Conservation (phyloP, 202 grass and related monocot species). For the Miscanthus sacchariflorus region DNA sequence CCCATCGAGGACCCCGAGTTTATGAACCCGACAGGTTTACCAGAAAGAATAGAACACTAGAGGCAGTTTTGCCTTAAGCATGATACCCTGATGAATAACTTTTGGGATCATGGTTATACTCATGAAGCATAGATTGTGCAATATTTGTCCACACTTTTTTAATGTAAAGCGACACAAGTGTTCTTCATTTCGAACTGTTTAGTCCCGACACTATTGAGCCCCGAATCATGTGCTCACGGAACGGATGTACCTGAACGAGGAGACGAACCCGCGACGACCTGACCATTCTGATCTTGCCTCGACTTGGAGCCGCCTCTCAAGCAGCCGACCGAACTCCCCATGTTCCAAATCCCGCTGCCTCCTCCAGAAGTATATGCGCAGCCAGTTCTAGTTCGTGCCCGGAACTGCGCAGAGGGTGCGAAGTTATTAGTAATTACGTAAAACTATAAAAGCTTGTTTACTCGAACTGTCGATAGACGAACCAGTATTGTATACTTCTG, state of each 20-base stretch:
- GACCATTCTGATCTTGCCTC: constrained; percentile 34
- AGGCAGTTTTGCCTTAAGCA: neutral
- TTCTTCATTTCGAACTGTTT: neutral
- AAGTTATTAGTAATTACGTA: neutral
- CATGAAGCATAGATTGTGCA: neutral
- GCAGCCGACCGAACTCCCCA: constrained; percentile 54
- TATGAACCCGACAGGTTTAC: neutral
- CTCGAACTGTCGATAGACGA: neutral
- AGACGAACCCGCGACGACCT: neutral
- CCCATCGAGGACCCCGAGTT: too few relatives aligned
- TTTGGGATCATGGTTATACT: neutral
- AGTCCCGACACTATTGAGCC: constrained; percentile 7
- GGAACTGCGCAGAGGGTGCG: neutral
- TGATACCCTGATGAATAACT: neutral
- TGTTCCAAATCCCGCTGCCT: constrained; percentile 22
- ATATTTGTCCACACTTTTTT: neutral
- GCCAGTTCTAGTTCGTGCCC: constrained; percentile 28
- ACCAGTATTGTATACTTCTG: neutral
- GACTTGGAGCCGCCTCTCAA: constrained; percentile 29
- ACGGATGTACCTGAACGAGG: constrained; percentile 51
- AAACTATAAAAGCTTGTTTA: neutral
- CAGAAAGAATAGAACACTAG: constrained; percentile 33
- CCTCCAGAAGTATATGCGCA: neutral
- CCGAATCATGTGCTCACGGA: neutral
- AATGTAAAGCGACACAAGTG: neutral